Percentiles rank a stretch among this genome's conserved stretches.
Conservation (phyloP, 31 red algal genomes). For the Asparagopsis taxiformis region DNA sequence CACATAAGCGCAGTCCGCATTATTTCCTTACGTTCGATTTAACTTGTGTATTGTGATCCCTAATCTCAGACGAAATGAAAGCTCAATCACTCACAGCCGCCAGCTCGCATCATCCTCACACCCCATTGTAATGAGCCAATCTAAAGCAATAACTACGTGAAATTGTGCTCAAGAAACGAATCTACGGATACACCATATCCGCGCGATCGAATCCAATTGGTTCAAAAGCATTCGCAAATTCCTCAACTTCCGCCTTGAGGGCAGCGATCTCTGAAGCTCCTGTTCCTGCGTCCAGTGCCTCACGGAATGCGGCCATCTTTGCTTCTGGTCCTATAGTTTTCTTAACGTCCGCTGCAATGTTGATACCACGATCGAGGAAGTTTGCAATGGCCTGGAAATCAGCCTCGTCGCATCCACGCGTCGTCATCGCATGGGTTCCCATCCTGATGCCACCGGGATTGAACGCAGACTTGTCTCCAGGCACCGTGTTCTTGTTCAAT, state of each 20-base stretch:
- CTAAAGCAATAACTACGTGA: no score
- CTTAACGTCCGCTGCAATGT: slow-evolving; percentile 82
- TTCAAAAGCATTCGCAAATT: slow-evolving; percentile 76
- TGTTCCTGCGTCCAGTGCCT: slow-evolving; percentile 56
- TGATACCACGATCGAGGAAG: slow-evolving; percentile 77
- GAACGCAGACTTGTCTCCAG: slow-evolving; percentile 86
- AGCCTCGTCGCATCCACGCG: slow-evolving; percentile 79
- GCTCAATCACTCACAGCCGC: no score
- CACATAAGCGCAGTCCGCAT: no score
- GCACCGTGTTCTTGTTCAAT: slow-evolving; percentile 98
- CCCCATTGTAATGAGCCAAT: no score
- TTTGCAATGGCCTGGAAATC: slow-evolving; percentile 87
- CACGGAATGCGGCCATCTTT: slow-evolving; percentile 90
- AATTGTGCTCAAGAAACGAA: background rate
- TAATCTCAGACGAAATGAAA: no score
- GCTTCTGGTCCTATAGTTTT: slow-evolving; percentile 57
- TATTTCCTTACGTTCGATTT: no score
- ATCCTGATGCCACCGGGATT: slow-evolving; percentile 97
- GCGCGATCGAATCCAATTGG: slow-evolving; percentile 75
- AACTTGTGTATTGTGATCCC: no score
- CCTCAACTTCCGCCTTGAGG: slow-evolving; percentile 82
- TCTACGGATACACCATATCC: slow-evolving; percentile 71
- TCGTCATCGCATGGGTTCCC: slow-evolving; percentile 97
- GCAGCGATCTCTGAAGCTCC: slow-evolving; percentile 63
- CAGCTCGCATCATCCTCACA: no score